Evolutionary conservation across 1,284 basidiomycete species (phyloP).

Genomic region (Marasmius oreades): DNA sequence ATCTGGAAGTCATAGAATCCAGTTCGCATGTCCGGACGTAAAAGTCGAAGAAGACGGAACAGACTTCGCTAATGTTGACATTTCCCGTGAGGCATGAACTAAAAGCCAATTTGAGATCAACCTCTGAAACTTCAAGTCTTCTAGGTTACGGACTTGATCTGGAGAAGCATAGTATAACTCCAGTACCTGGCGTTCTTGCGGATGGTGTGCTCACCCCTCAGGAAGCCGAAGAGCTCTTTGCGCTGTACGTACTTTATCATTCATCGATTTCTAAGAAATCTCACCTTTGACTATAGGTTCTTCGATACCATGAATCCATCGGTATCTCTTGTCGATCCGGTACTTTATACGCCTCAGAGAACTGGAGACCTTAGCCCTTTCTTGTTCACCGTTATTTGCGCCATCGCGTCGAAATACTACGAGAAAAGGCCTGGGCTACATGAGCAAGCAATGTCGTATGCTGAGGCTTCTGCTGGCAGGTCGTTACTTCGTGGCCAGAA

Average conservation of each 20-base stretch:
- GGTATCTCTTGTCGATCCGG: conserved; percentile 66
- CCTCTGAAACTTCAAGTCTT: too few species aligned
- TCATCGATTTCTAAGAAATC: neutral
- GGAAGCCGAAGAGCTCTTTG: conserved; percentile 77
- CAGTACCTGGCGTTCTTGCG: conserved; percentile 72
- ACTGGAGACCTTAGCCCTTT: conserved; percentile 76
- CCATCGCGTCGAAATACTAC: conserved; percentile 73
- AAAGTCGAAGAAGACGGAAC: too few species aligned
- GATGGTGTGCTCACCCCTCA: conserved; percentile 63
- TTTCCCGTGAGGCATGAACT: too few species aligned
- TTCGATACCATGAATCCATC: conserved; percentile 76
- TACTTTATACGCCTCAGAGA: conserved; percentile 68
- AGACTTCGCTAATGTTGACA: too few species aligned
- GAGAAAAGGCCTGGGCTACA: conserved; percentile 63
- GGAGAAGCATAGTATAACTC: too few species aligned
- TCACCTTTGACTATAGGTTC: conserved; percentile 42
- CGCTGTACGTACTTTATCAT: conserved; percentile 53
- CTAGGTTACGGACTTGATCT: too few species aligned
- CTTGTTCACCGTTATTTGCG: conserved; percentile 79
- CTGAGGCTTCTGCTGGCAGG: conserved; percentile 68
- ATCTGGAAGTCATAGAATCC: too few species aligned
- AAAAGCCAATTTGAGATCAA: too few species aligned
- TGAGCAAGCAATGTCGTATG: conserved; percentile 62
- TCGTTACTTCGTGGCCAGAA: conserved; percentile 71
- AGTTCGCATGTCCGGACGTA: too few species aligned